Percentiles rank a stretch among this genome's conserved stretches.
Conservation (phyloP, 305 asterid species). For the Solanum aculeatissimum region DNA sequence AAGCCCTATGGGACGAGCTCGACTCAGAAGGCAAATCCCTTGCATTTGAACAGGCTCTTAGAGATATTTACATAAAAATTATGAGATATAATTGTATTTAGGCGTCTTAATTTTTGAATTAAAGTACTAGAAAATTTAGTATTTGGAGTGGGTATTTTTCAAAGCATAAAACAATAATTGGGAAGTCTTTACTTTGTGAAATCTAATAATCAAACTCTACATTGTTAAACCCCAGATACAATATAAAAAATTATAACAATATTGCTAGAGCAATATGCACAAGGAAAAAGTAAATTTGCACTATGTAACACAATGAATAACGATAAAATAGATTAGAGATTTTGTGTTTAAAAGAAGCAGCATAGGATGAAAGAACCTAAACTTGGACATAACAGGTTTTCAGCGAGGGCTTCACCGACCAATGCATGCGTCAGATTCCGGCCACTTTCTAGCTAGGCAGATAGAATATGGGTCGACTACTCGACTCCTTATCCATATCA, state of each 20-base stretch:
- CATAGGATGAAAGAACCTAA: background rate
- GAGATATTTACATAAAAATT: background rate
- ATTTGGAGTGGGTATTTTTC: background rate
- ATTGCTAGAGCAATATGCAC: background rate
- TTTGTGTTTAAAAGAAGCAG: no score
- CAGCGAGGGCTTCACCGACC: background rate
- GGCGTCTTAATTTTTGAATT: background rate
- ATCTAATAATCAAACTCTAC: background rate
- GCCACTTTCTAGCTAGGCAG: background rate
- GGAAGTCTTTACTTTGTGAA: background rate
- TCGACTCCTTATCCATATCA: background rate
- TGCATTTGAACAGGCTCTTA: no score
- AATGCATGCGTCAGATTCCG: background rate
- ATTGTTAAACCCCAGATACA: background rate
- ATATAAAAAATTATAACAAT: background rate
- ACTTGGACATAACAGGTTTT: background rate
- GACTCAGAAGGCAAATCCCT: no score
- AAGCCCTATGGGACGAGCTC: no score
- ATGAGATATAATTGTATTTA: background rate
- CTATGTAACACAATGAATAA: background rate
- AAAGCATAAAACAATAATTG: background rate
- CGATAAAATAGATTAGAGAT: background rate
- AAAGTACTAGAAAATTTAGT: background rate
- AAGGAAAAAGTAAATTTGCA: background rate
- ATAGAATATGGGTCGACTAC: background rate